Conservation (phyloP, 306 rosid species). For the Phaseolus lunatus region DNA sequence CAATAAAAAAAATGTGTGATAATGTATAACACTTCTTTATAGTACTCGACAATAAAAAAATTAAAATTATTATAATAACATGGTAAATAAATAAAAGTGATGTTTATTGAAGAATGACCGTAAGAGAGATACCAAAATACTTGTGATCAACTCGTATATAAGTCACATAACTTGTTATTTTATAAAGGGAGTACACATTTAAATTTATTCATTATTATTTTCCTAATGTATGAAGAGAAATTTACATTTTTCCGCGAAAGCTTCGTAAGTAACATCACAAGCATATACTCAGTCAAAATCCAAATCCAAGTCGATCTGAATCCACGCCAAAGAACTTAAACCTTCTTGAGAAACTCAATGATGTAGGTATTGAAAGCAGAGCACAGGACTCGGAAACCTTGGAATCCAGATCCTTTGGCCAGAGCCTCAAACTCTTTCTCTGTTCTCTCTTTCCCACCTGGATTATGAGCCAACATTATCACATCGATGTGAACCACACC, state of each 20-base stretch:
- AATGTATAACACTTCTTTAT: no score
- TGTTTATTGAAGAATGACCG: no score
- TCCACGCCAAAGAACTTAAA: constrained; percentile 37
- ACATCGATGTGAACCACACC: constrained; percentile 77
- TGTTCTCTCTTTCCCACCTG: constrained; percentile 96
- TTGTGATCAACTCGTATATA: no score
- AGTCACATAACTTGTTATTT: no score
- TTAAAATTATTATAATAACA: no score
- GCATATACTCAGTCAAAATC: constrained; percentile 22
- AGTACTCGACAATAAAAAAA: no score
- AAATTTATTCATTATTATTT: constrained; percentile 11
- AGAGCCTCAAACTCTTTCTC: constrained; percentile 78
- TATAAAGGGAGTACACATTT: no score
- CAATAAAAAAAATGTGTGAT: no score
- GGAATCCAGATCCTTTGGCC: constrained; percentile 82
- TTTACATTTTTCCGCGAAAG: constrained; percentile 16
- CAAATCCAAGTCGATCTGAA: constrained; percentile 6
- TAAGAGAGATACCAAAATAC: no score
- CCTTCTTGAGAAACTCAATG: constrained; percentile 78
- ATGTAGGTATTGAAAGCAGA: constrained; percentile 79
- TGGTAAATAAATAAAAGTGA: no score
- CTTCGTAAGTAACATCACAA: neutral
- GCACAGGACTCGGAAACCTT: constrained; percentile 63
- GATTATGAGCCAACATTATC: constrained; percentile 89
- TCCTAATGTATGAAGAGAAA: constrained; percentile 15